Percentiles rank a stretch among this genome's conserved stretches.
phyloP scores from a whole-genome alignment of 805 yeast genomes.

The Saturnispora sanitii region DNA sequence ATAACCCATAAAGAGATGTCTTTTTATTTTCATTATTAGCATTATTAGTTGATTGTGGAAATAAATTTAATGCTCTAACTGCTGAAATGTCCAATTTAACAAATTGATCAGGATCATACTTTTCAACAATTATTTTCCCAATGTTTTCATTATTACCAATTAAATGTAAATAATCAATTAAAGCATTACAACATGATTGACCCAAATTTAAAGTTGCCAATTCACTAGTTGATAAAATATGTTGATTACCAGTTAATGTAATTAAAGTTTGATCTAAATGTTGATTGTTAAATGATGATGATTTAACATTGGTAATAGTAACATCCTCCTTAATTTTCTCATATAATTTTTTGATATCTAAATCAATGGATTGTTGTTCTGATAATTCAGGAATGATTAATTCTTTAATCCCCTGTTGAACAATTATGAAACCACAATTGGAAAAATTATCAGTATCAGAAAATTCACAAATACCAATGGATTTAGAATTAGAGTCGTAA shows the following conservation, averaged over 20 bases:
- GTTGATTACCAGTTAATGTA: constrained; percentile 54
- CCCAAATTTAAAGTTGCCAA: constrained; percentile 41
- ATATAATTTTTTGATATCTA: constrained; percentile 53
- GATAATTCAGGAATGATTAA: constrained; percentile 45
- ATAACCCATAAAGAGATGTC: constrained; percentile 63
- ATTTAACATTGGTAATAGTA: constrained; percentile 50
- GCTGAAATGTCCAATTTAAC: constrained; percentile 92
- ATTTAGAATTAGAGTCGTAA: constrained; percentile 58
- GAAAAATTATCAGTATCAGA: constrained; percentile 81
- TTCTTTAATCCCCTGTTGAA: constrained; percentile 87
- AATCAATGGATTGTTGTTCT: constrained; percentile 25
- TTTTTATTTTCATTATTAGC: constrained; percentile 30
- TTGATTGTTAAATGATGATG: constrained; percentile 48
- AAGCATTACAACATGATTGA: constrained; percentile 55
- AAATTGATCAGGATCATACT: constrained; percentile 65
- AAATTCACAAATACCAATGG: constrained; percentile 67
- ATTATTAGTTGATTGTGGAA: constrained; percentile 41
- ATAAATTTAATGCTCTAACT: constrained; percentile 74
- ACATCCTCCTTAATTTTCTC: constrained; percentile 72
- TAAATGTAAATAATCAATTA: constrained; percentile 58
- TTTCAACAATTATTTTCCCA: constrained; percentile 46
- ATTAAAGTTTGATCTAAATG: constrained; percentile 71
- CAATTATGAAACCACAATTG: constrained; percentile 73
- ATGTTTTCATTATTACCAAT: constrained; percentile 45
- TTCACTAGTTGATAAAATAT: constrained; percentile 46